Base-by-base conservation (phyloP, 2,329 filamentous ascomycete genomes). In the Elsinoe arachidis region DNA sequence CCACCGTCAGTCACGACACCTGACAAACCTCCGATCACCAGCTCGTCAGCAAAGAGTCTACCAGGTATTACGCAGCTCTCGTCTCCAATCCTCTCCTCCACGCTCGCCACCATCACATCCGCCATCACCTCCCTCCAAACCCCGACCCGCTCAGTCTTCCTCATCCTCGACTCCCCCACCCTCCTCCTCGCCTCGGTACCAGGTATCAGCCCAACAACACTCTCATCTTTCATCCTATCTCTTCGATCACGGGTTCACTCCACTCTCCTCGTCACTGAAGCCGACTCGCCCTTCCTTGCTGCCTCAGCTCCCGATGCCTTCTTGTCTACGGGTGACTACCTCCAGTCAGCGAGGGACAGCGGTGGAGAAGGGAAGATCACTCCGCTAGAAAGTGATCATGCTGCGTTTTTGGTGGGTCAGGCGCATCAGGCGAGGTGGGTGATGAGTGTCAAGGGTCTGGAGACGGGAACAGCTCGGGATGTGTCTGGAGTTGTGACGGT, bases 391-490 rank as follows among this genome's bases (percentile, higher is more conserved):
- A 80, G 76, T 49, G 80, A 85, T 59, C 84, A 89, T 64, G 82
- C 87, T 1, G 79, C 83, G n/a, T 81, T 96, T 59, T 73, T 87
- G 17, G 76, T 90, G 35, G 81, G 80, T 5, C 72, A 86, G 61
- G 87, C 86, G n/a, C 90, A 96, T 68, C 79, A 83, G 64, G 88
- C 90, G 7, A 74, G 81, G n/a, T 76, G 80, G 61, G 79, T 92
- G 2, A 72, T 95, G 64, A 82, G 87, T 60, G 74, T 93, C 58
- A 78, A 91, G 55, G 79, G 85, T 66, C 71, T 97, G 60, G 90
- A 95, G 67, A 95, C 90, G 0, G 92, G 92, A 0, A 84, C 85
- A n/a, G 91, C 92, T 61, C 85, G 81, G 68, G 92, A 96, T 72
- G 88, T 97, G 33, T 95, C 88, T 72, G 92, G 92, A 2, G 90